Percentiles rank a stretch among this genome's conserved stretches.
Evolutionary conservation across 192 early-diverging fungal species (phyloP).

Genomic region (Podila minutissima): DNA sequence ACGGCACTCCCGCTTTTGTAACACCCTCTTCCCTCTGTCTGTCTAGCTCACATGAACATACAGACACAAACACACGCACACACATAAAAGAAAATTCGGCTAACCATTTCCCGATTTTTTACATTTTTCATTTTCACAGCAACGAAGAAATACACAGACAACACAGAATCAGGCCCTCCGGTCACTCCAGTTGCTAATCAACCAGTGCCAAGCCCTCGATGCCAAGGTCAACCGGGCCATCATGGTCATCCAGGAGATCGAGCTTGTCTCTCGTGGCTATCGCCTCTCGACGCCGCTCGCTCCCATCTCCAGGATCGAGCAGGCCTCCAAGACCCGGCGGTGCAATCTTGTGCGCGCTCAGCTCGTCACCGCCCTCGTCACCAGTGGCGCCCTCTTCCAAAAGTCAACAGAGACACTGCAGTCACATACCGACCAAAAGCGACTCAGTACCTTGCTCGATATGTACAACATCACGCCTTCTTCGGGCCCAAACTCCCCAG

Average conservation of each 20-base stretch:
- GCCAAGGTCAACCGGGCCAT: conserved; percentile 60
- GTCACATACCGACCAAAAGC: conserved; percentile 52
- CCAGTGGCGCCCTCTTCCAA: conserved; percentile 57
- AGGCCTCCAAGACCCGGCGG: conserved; percentile 58
- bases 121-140: conserved; percentile 24
- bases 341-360: conserved; percentile 60
- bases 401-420: conserved; percentile 57
- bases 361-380: conserved; percentile 51
- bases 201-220: conserved; percentile 60
- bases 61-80: too few species aligned
- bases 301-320: conserved; percentile 72
- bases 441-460: conserved; percentile 55
- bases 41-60: too few species aligned
- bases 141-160: conserved; percentile 55
- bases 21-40: too few species aligned
- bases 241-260: conserved; percentile 70
- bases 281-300: conserved; percentile 65
- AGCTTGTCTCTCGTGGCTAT: conserved; percentile 71
- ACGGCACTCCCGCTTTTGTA: conserved; percentile 1
- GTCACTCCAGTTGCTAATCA: conserved; percentile 52
- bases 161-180: conserved; percentile 56
- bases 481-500: conserved; percentile 27
- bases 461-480: conserved; percentile 61
- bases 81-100: not conserved
- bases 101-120: conserved; percentile 2